These are phyloP conservation scores for Podospora pseudocomata DNA, from an alignment of 495 filamentous ascomycete genomes.

Conservation along the genomic window DNA sequence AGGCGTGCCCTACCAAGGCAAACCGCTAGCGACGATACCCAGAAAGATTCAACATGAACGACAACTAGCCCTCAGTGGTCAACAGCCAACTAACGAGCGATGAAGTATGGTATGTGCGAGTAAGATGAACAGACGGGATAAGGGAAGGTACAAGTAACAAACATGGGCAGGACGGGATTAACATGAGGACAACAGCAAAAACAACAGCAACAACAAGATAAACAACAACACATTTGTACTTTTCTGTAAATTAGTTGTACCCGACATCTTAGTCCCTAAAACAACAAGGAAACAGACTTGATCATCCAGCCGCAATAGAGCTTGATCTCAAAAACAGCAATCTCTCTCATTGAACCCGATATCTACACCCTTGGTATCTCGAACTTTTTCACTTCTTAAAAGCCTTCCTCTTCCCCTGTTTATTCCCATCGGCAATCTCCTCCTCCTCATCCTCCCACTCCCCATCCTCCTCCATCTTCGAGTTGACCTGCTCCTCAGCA, in stretches of 20 bases:
- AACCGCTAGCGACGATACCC: background rate
- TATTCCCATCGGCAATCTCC: conserved; percentile 35
- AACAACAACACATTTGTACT: background rate
- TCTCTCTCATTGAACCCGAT: too few relatives aligned
- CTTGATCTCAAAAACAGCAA: background rate
- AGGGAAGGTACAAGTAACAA: background rate
- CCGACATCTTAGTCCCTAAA: background rate
- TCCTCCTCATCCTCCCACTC: conserved; percentile 54
- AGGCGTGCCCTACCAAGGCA: background rate
- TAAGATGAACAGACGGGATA: background rate
- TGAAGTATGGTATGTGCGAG: background rate
- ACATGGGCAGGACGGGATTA: background rate
- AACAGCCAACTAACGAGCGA: background rate
- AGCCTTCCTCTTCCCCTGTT: conserved; percentile 18
- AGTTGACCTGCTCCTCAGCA: conserved; percentile 56
- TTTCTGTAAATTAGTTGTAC: background rate
- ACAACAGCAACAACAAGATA: background rate
- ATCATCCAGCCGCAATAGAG: background rate
- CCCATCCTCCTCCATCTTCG: conserved; percentile 50
- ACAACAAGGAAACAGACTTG: background rate
- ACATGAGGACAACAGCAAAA: background rate
- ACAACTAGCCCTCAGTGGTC: background rate
- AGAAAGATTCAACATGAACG: background rate
- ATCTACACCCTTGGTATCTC: too few relatives aligned
- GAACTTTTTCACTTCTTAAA: conserved; percentile 13